phyloP scores from a whole-genome alignment of 805 yeast genomes.

The Isabelozyma heimii region DNA sequence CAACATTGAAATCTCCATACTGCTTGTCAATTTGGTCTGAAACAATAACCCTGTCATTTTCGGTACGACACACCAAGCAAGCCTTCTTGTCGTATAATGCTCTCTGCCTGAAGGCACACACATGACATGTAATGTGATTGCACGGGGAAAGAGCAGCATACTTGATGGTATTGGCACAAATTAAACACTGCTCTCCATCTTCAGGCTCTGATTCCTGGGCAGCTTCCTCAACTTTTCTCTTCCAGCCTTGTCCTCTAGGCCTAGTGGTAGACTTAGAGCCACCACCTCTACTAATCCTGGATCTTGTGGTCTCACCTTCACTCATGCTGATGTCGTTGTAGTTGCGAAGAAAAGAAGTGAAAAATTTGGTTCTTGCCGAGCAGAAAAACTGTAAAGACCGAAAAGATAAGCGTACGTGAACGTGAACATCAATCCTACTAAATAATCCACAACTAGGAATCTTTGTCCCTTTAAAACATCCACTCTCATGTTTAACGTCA shows the following conservation, averaged over 20 bases:
- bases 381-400: neutral
- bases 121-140: conserved; percentile 79
- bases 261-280: conserved; percentile 1
- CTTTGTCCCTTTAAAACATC: neutral
- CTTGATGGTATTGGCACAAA: conserved; percentile 75
- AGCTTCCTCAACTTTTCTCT: neutral
- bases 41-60: conserved; percentile 55
- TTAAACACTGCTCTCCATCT: conserved; percentile 59
- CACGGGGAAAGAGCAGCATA: conserved; percentile 77
- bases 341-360: neutral
- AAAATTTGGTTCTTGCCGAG: neutral
- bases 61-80: conserved; percentile 85
- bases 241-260: conserved; percentile 3
- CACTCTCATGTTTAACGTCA: conserved; percentile 52
- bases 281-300: conserved; percentile 5
- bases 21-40: conserved; percentile 44
- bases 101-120: conserved; percentile 78
- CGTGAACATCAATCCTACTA: no score
- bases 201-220: conserved; percentile 12
- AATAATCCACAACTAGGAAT: neutral
- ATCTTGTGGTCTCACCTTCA: neutral
- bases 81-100: conserved; percentile 69
- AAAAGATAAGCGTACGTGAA: neutral
- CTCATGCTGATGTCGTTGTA: neutral
- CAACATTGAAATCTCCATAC: conserved; percentile 34